A percentile compares a stretch with the other conserved stretches of the same genome.
These are phyloP conservation scores for Hibiscus tridactylites DNA, from an alignment of 345 rosid species.

Conservation along the genomic window DNA sequence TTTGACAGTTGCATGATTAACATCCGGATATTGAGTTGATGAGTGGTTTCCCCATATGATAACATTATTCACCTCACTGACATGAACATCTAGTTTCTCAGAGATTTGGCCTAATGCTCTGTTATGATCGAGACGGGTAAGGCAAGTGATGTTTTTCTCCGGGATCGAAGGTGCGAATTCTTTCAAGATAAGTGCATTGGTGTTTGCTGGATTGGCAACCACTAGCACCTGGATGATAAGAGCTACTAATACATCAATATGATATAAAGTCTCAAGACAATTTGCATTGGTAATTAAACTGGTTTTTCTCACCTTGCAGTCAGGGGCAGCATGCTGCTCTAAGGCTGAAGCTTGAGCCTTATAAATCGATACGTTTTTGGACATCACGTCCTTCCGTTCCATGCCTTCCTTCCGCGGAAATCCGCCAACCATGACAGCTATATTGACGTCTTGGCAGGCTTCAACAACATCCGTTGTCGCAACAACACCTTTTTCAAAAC, in stretches of 20 bases:
- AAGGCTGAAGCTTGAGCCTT: background rate
- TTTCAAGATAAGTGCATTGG: conserved; percentile 70
- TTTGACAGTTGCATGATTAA: background rate
- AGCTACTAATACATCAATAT: background rate
- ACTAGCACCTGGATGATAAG: background rate
- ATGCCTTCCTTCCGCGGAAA: background rate
- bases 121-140: conserved; percentile 1
- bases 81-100: conserved; percentile 46
- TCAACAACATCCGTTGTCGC: background rate
- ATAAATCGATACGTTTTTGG: background rate
- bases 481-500: background rate
- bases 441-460: background rate
- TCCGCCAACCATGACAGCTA: background rate
- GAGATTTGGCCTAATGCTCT: conserved; percentile 53
- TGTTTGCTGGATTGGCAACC: conserved; percentile 61
- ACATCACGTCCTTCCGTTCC: background rate
- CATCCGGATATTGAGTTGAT: background rate
- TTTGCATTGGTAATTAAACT: background rate
- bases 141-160: background rate
- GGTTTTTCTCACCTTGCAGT: background rate
- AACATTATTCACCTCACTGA: conserved; percentile 56
- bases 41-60: conserved; percentile 34
- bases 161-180: conserved; percentile 67
- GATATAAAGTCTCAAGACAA: background rate
- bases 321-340: background rate